Evolutionary conservation across 495 filamentous ascomycete species (phyloP), one percentile per base, ranked within the genome.

Genomic region (Penicillium longicatenatum): DNA sequence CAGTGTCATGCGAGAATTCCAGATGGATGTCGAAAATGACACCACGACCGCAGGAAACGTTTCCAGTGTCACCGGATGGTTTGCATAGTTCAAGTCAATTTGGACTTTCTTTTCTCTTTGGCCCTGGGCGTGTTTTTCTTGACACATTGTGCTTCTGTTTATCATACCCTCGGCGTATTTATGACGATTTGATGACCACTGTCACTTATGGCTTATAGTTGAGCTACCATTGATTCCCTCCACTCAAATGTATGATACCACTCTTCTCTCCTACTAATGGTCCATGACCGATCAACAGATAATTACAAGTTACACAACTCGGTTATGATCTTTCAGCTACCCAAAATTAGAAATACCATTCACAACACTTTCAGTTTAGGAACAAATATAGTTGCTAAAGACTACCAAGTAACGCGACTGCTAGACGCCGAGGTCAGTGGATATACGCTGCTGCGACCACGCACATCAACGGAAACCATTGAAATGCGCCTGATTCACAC

Each of bases 1-100:
- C 46, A 70, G 76, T 24, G 79, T 81, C 29, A 76, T 81, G 73
- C 75, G 75, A 5, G 78, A 82, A 30, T 82, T 79, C 54, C 73
- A 82, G 45, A 69, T 70, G 61, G 75, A 79, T 35, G 47, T 79
- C 43, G 70, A 73, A 17, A 70, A 74, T 20, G 65, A 66, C 1
- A 61, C 66, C 26, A 19, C 57, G 4, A 50, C 16, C 4, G 59
- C 59, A 1, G 51, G 61, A 4, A 67, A 67, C 44, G 67, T 61
- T 16, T 60, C 55, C 22, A 69, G 73, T 54, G 58, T 73, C n/a
- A 57, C 66, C 7, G 68, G 68, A 52, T 78, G 73, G 75, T 63
- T 72, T 58, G 55, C 61, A 42, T 72, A 39, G 60, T 39, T n/a
- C 12, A 16, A 48, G 8, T 6, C 5, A 21, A 46, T 46, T 17